Conservation (phyloP, 2,329 filamentous ascomycete genomes). For the Pseudocercospora fijiensis region DNA sequence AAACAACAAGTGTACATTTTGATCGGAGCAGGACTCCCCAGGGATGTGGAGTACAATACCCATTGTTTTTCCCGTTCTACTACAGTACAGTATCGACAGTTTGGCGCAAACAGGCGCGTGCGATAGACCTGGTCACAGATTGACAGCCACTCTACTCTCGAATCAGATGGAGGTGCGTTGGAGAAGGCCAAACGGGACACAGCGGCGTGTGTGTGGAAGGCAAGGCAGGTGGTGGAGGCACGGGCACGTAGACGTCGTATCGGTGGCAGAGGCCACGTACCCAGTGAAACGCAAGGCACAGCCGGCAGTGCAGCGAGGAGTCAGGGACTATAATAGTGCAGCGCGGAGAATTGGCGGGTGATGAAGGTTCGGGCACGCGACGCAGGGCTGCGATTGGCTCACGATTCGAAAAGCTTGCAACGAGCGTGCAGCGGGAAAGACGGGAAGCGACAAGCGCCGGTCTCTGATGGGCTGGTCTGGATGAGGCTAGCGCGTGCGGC, state of each 20-base stretch:
- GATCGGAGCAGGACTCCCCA: not conserved
- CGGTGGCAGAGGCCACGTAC: not conserved
- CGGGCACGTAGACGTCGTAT: not conserved
- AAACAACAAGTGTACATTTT: not conserved
- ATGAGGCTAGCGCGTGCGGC: too few species aligned
- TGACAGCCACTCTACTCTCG: too few species aligned
- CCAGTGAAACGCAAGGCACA: not conserved
- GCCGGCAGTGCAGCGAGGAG: not conserved
- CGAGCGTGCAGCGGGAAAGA: not conserved
- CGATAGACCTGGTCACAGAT: not conserved
- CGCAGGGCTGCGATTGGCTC: not conserved
- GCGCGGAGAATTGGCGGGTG: conserved; percentile 3
- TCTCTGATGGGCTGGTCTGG: not conserved
- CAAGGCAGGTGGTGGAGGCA: not conserved
- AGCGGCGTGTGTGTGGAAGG: not conserved
- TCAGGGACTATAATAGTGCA: too few species aligned
- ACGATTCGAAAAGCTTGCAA: not conserved
- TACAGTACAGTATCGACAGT: not conserved
- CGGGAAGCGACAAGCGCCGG: not conserved
- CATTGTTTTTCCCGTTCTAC: not conserved
- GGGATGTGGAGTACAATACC: not conserved
- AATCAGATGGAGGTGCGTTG: too few species aligned
- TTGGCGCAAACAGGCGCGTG: not conserved
- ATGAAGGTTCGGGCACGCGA: not conserved
- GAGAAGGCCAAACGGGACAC: too few species aligned